Evolutionary conservation across 2,329 filamentous ascomycete genomes (phyloP).

Genomic region (Fusarium multiceps): DNA sequence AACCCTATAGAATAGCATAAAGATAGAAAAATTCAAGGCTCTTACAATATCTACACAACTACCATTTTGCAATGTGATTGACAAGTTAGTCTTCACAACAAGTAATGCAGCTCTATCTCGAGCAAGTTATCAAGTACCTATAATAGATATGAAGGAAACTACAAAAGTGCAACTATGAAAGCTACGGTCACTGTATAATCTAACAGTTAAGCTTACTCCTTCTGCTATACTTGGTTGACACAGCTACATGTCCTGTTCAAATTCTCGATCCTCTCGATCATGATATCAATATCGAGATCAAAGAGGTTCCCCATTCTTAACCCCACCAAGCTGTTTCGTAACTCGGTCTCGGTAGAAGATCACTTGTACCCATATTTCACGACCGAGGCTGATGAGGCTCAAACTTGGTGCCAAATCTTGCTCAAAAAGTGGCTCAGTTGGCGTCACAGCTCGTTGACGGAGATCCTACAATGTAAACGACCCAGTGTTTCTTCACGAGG

Average conservation of each 20-base stretch:
- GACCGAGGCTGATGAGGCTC: background rate
- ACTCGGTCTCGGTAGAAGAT: background rate
- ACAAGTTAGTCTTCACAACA: background rate
- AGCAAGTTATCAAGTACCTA: background rate
- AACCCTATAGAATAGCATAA: slow-evolving; percentile 30
- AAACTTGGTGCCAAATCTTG: background rate
- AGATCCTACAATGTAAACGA: background rate
- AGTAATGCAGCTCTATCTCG: background rate
- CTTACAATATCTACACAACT: background rate
- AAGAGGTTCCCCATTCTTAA: background rate
- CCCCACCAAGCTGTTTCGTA: background rate
- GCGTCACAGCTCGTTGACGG: background rate
- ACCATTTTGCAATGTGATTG: background rate
- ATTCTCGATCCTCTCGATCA: background rate
- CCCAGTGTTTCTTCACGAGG: background rate
- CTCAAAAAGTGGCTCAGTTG: slow-evolving; percentile 5
- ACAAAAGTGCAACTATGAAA: background rate
- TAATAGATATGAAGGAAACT: background rate
- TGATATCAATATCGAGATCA: background rate
- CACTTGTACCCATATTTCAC: slow-evolving; percentile 6
- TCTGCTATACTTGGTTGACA: background rate
- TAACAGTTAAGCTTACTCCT: background rate
- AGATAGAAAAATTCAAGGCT: slow-evolving; percentile 29
- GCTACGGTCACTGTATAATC: background rate
- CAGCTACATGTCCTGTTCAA: background rate